Evolutionary conservation across 352 stramenopile genomes (phyloP).

Genomic region (Globisporangium camurandrum): DNA sequence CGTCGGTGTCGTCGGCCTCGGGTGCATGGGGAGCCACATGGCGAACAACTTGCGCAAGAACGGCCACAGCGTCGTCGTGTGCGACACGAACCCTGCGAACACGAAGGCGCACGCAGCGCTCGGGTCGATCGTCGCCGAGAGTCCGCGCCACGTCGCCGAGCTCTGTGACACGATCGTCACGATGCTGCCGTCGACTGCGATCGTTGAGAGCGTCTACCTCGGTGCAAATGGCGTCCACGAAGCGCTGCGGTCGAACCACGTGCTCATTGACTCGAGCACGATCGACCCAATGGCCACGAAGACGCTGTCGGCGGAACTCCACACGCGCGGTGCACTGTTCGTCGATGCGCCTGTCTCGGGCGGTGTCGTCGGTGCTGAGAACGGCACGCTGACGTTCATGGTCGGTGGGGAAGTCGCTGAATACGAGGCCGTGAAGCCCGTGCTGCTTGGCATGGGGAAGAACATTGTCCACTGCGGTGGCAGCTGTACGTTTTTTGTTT

Average conservation of each 20-base stretch:
- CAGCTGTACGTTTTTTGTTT: constrained; percentile 60
- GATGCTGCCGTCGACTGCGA: constrained; percentile 90
- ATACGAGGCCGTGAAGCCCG: constrained; percentile 65
- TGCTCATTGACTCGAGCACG: constrained; percentile 95
- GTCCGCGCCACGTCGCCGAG: constrained; percentile 64
- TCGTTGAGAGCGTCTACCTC: constrained; percentile 82
- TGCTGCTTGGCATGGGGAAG: constrained; percentile 91
- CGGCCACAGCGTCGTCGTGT: constrained; percentile 72
- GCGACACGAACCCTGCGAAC: constrained; percentile 55
- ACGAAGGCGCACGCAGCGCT: constrained; percentile 44
- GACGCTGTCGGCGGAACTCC: constrained; percentile 63
- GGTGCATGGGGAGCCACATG: constrained; percentile 94
- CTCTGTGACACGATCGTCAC: constrained; percentile 86
- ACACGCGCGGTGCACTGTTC: constrained; percentile 55
- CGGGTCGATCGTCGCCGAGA: constrained; percentile 40
- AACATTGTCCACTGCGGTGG: constrained; percentile 92
- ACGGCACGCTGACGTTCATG: constrained; percentile 98
- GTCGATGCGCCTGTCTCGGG: constrained; percentile 96
- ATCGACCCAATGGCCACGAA: constrained; percentile 92
- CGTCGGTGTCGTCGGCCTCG: constrained; percentile 89
- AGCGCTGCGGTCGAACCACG: constrained; percentile 53
- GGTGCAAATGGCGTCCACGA: constrained; percentile 65
- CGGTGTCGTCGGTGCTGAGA: constrained; percentile 92
- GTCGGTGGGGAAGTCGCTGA: constrained; percentile 71
- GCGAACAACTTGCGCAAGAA: constrained; percentile 85